phyloP scores from a whole-genome alignment of 345 rosid genomes.

The Iberis pinnata region DNA sequence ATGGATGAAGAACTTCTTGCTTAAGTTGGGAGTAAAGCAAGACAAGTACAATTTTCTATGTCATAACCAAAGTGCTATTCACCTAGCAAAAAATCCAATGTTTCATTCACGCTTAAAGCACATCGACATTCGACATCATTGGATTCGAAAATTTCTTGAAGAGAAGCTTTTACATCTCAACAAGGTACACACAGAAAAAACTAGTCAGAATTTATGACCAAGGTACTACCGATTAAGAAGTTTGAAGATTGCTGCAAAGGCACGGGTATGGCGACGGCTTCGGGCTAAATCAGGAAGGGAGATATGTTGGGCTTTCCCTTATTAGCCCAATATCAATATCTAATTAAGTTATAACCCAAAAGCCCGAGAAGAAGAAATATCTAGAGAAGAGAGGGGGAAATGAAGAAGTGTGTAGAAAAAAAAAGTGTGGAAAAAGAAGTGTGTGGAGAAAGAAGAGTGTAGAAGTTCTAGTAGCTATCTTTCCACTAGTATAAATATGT shows the following conservation, averaged over 20 bases:
- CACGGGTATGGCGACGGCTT: not conserved
- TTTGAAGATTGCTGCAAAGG: not conserved
- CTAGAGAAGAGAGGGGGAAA: too few species aligned
- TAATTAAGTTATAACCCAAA: too few species aligned
- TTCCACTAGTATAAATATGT: too few species aligned
- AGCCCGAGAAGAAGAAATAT: too few species aligned
- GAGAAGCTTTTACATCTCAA: not conserved
- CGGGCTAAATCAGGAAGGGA: not conserved
- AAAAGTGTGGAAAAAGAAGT: too few species aligned
- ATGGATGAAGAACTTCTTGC: conserved; percentile 2
- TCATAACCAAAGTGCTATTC: not conserved
- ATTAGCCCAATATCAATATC: not conserved
- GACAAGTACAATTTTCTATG: not conserved
- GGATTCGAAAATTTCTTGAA: not conserved
- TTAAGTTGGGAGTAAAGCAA: not conserved
- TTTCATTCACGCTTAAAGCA: not conserved
- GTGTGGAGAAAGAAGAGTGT: too few species aligned
- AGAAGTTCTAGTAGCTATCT: too few species aligned
- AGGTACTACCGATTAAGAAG: not conserved
- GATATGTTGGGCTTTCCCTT: not conserved
- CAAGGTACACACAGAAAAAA: not conserved
- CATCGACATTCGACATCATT: not conserved
- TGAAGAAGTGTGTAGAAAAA: too few species aligned
- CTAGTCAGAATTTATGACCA: not conserved
- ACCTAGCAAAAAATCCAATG: not conserved